Evolutionary conservation across 306 rosid species (phyloP).

Genomic region (Luffa aegyptiaca): DNA sequence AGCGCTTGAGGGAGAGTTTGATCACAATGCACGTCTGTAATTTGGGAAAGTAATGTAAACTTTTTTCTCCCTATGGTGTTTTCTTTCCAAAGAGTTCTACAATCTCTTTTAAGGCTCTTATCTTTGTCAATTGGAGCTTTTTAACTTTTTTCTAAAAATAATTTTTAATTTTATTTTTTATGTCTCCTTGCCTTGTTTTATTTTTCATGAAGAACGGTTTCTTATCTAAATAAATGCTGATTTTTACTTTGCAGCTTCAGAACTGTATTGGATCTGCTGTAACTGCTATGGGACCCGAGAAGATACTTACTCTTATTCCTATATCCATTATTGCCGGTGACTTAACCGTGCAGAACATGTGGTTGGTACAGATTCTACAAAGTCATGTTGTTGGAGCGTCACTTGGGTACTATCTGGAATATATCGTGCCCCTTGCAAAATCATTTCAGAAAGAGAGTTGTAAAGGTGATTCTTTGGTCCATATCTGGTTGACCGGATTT

Average conservation of each 20-base stretch:
- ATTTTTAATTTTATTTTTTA: background rate
- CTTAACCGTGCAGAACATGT: constrained; percentile 46
- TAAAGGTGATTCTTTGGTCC: constrained; percentile 41
- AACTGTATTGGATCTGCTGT: constrained; percentile 80
- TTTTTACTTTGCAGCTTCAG: constrained; percentile 44
- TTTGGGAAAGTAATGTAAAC: background rate
- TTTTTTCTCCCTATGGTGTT: background rate
- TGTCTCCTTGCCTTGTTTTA: background rate
- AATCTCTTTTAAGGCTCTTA: background rate
- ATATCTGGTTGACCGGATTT: background rate
- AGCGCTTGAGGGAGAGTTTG: background rate
- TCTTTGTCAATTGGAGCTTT: background rate
- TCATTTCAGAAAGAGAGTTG: constrained; percentile 58
- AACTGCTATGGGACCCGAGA: constrained; percentile 81
- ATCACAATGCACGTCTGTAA: background rate
- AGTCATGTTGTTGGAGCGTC: constrained; percentile 63
- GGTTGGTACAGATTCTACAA: constrained; percentile 76
- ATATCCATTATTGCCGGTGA: constrained; percentile 43
- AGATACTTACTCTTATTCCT: constrained; percentile 51
- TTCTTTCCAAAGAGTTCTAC: background rate
- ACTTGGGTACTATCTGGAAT: constrained; percentile 58
- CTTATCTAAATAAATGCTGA: background rate
- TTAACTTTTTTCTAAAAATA: background rate
- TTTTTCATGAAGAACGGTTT: background rate
- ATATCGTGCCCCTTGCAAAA: constrained; percentile 76